phyloP scores from a whole-genome alignment of 345 rosid species.

The Bruguiera parviflora region DNA sequence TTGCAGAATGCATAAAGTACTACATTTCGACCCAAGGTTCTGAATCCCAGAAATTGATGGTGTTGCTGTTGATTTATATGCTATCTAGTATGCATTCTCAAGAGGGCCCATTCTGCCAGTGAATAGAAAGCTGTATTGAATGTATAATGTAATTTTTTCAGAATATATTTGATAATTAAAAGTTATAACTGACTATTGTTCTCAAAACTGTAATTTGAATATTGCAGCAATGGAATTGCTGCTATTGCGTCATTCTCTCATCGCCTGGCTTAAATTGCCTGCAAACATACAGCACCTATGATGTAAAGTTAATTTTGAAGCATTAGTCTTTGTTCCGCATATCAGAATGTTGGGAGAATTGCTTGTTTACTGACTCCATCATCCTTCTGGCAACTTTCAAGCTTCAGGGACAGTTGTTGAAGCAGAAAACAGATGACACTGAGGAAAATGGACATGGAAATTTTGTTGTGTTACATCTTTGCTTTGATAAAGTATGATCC shows the following conservation, averaged over 20 bases:
- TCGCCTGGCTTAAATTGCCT: constrained; percentile 68
- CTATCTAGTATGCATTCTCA: no score
- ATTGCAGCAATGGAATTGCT: constrained; percentile 74
- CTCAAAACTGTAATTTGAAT: constrained; percentile 2
- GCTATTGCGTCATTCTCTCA: constrained; percentile 97
- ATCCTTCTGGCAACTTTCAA: constrained; percentile 37
- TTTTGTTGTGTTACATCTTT: constrained; percentile 86
- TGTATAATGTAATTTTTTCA: neutral
- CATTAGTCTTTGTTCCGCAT: constrained; percentile 61
- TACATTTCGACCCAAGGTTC: no score
- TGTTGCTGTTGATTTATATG: no score
- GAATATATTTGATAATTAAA: no score
- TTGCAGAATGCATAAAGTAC: no score
- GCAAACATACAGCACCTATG: constrained; percentile 64
- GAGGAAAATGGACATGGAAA: constrained; percentile 50
- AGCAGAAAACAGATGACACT: constrained; percentile 31
- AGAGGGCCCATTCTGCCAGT: no score
- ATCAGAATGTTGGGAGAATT: constrained; percentile 56
- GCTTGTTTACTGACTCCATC: constrained; percentile 60
- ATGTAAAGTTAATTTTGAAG: constrained; percentile 95
- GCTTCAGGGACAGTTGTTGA: constrained; percentile 32
- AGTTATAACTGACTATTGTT: neutral
- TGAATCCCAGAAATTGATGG: no score
- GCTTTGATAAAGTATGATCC: constrained; percentile 77
- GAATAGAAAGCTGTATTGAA: neutral